Evolutionary conservation across 495 filamentous ascomycete genomes (phyloP).

Genomic region (Xylaria bambusicola): DNA sequence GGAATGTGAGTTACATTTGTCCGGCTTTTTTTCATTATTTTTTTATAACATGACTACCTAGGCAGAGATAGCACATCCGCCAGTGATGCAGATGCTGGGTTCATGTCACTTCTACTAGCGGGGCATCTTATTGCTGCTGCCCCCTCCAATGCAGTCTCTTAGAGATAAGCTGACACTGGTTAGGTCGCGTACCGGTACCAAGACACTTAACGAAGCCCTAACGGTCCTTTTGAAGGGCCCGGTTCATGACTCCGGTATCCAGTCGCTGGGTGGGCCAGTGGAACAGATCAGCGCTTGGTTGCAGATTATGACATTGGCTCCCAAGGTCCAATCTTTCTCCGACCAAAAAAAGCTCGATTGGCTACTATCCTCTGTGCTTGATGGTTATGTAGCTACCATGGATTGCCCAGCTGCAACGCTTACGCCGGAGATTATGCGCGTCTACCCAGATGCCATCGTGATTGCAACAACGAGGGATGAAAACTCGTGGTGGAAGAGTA

Average conservation of each 20-base stretch:
- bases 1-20: conserved; percentile 35
- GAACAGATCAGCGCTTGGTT: conserved; percentile 33
- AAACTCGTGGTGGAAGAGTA: conserved; percentile 38
- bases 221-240: conserved; percentile 33
- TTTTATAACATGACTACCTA: neutral
- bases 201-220: conserved; percentile 35
- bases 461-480: conserved; percentile 38
- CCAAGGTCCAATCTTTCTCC: conserved; percentile 29
- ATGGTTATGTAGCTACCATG: conserved; percentile 42
- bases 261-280: conserved; percentile 31
- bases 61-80: neutral
- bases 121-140: neutral
- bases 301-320: conserved; percentile 34
- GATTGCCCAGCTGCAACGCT: conserved; percentile 37
- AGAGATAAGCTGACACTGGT: conserved; percentile 20
- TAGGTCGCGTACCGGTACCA: conserved; percentile 38
- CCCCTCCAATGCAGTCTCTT: neutral
- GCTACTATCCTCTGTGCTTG: conserved; percentile 33
- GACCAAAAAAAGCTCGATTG: conserved; percentile 37
- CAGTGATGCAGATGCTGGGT: neutral
- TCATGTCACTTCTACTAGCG: neutral
- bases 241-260: conserved; percentile 37
- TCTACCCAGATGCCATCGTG: conserved; percentile 41
- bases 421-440: conserved; percentile 39
- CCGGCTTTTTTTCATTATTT: neutral